Evolutionary conservation across 73 alveolate species (phyloP), one percentile per base, ranked within the genome.

Genomic region (Paramecium sonneborni): DNA sequence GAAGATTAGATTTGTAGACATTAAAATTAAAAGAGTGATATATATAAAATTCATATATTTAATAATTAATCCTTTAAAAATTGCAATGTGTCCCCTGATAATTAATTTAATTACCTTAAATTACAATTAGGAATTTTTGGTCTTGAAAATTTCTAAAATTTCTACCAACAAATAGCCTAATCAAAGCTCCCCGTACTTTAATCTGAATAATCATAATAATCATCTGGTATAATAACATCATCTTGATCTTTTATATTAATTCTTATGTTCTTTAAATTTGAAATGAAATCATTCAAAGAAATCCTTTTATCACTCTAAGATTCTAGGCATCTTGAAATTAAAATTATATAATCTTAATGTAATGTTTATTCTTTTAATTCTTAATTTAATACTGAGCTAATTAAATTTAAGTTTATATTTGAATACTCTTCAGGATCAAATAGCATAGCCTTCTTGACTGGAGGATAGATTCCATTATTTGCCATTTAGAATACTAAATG

Each of bases 1-100:
- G 87, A 15, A 88, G 94, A 88, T 70, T 88, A 44, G 87, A 82
- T 58, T 70, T 88, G 41, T 38, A 70, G 94, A 88, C 91, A 14
- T 32, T 88, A 34, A 57, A 87, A 67, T 70, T 82, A 32, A 88
- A 72, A 88, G 84, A 88, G 69, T 38, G 94, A 88, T 62, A 26
- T 28, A 62, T 62, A 15, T 52, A 15, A 52, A 52, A 52, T 52
- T 52, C 68, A 62, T 62, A 26, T 62, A 4, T 26, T 62, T 14
- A 30, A 62, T 62, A 43, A 62, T 57, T 57, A 57, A 57, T 57
- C 76, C 57, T 46, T 12, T 5, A 46, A 4, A 12, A 12, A 14
- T 46, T 14, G 12, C 3, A 21, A 46, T 46, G 57, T 46, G 15
- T 46, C 57, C 15, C 57, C 57, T 12, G 24, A 0, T 8, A 21